Percentiles rank a stretch among this genome's conserved stretches.
These are phyloP conservation scores for Talaromyces sp. DNA, from an alignment of 2,329 filamentous ascomycete species.

Conservation along the genomic window DNA sequence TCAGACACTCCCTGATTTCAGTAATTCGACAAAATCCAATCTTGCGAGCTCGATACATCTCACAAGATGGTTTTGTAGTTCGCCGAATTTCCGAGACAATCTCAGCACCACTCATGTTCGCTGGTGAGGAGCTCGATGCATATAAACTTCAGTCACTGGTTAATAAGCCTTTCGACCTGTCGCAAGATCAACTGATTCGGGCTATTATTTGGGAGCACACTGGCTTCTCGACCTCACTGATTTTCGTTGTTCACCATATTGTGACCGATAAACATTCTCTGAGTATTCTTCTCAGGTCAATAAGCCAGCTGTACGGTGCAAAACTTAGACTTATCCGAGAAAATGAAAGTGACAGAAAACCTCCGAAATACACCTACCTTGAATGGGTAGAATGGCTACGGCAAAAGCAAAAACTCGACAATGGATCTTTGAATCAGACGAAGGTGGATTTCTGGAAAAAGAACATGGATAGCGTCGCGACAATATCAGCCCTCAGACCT, in stretches of 20 bases:
- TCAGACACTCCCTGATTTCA: neutral
- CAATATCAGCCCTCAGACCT: no score
- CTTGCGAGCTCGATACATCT: neutral
- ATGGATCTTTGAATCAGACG: no score
- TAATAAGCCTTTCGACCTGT: neutral
- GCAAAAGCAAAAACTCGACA: no score
- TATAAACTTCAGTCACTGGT: neutral
- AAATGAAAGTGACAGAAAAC: no score
- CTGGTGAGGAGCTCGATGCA: no score
- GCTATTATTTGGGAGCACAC: neutral
- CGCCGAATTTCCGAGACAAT: neutral
- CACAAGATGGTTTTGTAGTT: neutral
- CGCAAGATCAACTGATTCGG: neutral
- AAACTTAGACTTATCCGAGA: no score
- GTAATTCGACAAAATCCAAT: neutral
- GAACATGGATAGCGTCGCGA: no score
- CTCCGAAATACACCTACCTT: no score
- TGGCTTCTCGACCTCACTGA: neutral
- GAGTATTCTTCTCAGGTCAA: neutral
- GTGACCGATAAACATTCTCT: neutral
- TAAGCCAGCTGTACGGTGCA: neutral
- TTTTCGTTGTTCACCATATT: neutral
- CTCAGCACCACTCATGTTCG: neutral
- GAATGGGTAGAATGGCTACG: no score
- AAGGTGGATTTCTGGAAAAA: no score